These are phyloP conservation scores for Fusarium neocosmosporiellum DNA, from an alignment of 2,329 filamentous ascomycete species.

Conservation along the genomic window DNA sequence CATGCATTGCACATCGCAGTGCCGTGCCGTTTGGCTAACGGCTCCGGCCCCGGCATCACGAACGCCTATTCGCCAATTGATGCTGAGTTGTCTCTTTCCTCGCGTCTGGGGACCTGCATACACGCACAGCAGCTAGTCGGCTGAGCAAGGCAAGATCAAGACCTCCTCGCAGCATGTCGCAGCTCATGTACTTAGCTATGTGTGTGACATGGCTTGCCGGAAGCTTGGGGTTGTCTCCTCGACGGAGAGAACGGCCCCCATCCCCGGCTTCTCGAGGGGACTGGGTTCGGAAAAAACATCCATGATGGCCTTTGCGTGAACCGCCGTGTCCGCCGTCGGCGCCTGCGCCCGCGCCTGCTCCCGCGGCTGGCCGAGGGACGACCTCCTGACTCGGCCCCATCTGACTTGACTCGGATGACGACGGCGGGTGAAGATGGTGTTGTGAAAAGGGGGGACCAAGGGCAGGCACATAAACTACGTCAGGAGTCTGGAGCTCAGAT, in stretches of 20 bases:
- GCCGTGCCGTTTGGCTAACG: constrained; percentile 36
- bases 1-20: constrained; percentile 37
- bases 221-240: constrained; percentile 28
- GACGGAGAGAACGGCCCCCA: constrained; percentile 24
- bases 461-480: constrained; percentile 21
- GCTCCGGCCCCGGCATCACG: constrained; percentile 14
- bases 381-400: constrained; percentile 44
- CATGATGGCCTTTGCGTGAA: constrained; percentile 1
- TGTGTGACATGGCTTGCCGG: constrained; percentile 28
- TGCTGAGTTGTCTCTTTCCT: constrained; percentile 46
- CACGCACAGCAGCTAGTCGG: constrained; percentile 31
- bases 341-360: constrained; percentile 2
- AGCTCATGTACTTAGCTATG: constrained; percentile 18
- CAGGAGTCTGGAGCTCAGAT: constrained; percentile 39
- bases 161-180: constrained; percentile 16
- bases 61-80: constrained; percentile 42
- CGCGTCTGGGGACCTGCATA: constrained; percentile 42
- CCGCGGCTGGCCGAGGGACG: constrained; percentile 37
- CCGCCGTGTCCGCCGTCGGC: constrained; percentile 7
- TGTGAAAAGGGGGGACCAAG: constrained; percentile 23
- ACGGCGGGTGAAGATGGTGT: constrained; percentile 33
- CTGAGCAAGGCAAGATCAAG: constrained; percentile 35
- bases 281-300: constrained; percentile 23
- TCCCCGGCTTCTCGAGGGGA: constrained; percentile 11
- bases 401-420: constrained; percentile 46